These are phyloP conservation scores for Podaxis rugospora DNA, from an alignment of 768 basidiomycete genomes.

Conservation along the genomic window DNA sequence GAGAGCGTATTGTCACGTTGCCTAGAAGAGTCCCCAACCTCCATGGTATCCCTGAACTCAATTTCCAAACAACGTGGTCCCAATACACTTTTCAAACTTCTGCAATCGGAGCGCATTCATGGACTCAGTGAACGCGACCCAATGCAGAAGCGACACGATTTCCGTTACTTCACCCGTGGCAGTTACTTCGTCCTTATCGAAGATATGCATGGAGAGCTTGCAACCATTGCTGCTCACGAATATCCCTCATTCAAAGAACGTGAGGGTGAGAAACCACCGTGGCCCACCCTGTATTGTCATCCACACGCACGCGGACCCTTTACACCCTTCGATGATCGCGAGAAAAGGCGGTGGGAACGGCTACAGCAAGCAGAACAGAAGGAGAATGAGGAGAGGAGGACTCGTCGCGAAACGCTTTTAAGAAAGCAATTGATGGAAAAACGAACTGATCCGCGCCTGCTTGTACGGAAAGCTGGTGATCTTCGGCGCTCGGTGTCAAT, in stretches of 20 bases:
- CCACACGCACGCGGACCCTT: slow-evolving; percentile 73
- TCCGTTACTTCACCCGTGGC: slow-evolving; percentile 75
- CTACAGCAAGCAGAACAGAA: slow-evolving; percentile 41
- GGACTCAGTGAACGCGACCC: slow-evolving; percentile 93
- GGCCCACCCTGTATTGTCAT: slow-evolving; percentile 84
- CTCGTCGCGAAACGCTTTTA: not conserved
- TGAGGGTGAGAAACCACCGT: slow-evolving; percentile 52
- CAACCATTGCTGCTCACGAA: slow-evolving; percentile 82
- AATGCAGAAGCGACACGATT: slow-evolving; percentile 81
- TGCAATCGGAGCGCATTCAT: slow-evolving; percentile 79
- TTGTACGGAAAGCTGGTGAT: slow-evolving; percentile 34
- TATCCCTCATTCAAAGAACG: slow-evolving; percentile 56
- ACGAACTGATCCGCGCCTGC: not conserved
- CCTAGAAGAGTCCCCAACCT: slow-evolving; percentile 29
- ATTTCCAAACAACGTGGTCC: slow-evolving; percentile 25
- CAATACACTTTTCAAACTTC: slow-evolving; percentile 49
- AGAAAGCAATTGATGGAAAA: slow-evolving; percentile 3
- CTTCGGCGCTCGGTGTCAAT: slow-evolving; percentile 73
- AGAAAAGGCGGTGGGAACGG: slow-evolving; percentile 64
- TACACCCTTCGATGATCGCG: slow-evolving; percentile 68
- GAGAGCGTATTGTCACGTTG: slow-evolving; percentile 71
- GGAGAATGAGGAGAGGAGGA: slow-evolving; percentile 31
- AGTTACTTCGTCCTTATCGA: slow-evolving; percentile 88
- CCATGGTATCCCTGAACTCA: slow-evolving; percentile 20
- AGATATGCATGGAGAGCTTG: slow-evolving; percentile 77